Conservation (phyloP, 1,284 basidiomycete species). For the Sanghuangporus weigelae region DNA sequence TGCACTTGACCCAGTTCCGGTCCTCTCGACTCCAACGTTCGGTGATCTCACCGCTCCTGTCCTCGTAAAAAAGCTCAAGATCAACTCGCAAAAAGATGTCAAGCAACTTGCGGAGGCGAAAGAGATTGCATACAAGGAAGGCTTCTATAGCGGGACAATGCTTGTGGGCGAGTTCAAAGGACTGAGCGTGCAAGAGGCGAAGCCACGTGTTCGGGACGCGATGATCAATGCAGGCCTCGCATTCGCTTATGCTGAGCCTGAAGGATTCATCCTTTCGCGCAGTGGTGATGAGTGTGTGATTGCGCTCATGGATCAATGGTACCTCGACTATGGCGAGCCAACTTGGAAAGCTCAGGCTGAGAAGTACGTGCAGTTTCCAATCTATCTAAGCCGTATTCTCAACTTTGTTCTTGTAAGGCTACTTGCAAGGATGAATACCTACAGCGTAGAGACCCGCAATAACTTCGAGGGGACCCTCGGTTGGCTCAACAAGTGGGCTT, state of each 20-base stretch:
- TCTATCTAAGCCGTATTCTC: background rate
- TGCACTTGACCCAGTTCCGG: slow-evolving; percentile 81
- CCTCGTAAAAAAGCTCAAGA: slow-evolving; percentile 87
- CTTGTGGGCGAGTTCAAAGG: slow-evolving; percentile 87
- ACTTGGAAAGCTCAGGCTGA: slow-evolving; percentile 85
- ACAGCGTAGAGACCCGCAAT: slow-evolving; percentile 85
- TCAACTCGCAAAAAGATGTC: slow-evolving; percentile 92
- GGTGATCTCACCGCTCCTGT: slow-evolving; percentile 90
- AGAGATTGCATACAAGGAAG: slow-evolving; percentile 97
- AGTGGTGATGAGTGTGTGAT: slow-evolving; percentile 96
- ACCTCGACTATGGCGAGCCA: slow-evolving; percentile 94
- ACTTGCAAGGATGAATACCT: slow-evolving; percentile 85
- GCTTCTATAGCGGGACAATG: slow-evolving; percentile 95
- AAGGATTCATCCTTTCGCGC: slow-evolving; percentile 86
- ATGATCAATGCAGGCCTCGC: slow-evolving; percentile 81
- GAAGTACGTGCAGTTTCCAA: slow-evolving; percentile 45
- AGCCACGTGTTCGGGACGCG: slow-evolving; percentile 80
- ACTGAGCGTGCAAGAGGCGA: slow-evolving; percentile 83
- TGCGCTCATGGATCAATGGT: slow-evolving; percentile 99
- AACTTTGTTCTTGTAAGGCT: slow-evolving; percentile 42
- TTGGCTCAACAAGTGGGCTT: slow-evolving; percentile 99
- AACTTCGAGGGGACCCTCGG: slow-evolving; percentile 88
- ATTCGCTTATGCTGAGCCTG: slow-evolving; percentile 94
- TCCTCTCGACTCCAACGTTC: slow-evolving; percentile 86
- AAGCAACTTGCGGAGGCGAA: slow-evolving; percentile 96